Evolutionary conservation across 495 filamentous ascomycete species (phyloP).

Genomic region (Penicillium chermesinum): DNA sequence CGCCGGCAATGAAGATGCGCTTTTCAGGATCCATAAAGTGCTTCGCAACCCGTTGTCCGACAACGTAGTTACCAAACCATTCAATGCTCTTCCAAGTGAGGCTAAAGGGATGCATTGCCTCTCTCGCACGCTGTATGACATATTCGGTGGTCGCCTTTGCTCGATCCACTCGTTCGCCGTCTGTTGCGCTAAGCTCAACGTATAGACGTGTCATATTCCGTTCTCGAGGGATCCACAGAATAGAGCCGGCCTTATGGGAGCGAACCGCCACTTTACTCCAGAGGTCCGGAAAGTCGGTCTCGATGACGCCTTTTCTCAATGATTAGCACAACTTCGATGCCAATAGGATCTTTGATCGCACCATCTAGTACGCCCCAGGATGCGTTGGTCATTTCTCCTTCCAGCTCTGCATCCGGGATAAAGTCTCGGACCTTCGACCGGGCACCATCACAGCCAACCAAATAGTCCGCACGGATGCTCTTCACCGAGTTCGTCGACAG

Average conservation of each 20-base stretch:
- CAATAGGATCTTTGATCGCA: slow-evolving; percentile 3
- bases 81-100: slow-evolving; percentile 63
- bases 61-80: slow-evolving; percentile 57
- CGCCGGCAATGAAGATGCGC: slow-evolving; percentile 74
- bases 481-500: slow-evolving; percentile 6
- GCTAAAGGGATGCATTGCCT: slow-evolving; percentile 61
- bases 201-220: slow-evolving; percentile 70
- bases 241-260: slow-evolving; percentile 61
- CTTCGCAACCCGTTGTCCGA: slow-evolving; percentile 70
- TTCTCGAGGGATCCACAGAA: slow-evolving; percentile 73
- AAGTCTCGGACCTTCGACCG: slow-evolving; percentile 26
- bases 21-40: slow-evolving; percentile 60
- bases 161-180: slow-evolving; percentile 55
- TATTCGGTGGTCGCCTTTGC: slow-evolving; percentile 61
- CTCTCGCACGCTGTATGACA: slow-evolving; percentile 60
- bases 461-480: slow-evolving; percentile 20
- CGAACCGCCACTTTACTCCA: slow-evolving; percentile 66
- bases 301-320: slow-evolving; percentile 46
- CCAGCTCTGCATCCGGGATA: slow-evolving; percentile 53
- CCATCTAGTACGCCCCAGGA: slow-evolving; percentile 79
- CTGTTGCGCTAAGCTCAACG: slow-evolving; percentile 66
- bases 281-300: slow-evolving; percentile 73
- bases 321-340: neutral
- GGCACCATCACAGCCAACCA: slow-evolving; percentile 33
- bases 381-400: slow-evolving; percentile 56